These are phyloP conservation scores for Solanum clarkiae DNA, from an alignment of 257 asterid species.

Conservation along the genomic window DNA sequence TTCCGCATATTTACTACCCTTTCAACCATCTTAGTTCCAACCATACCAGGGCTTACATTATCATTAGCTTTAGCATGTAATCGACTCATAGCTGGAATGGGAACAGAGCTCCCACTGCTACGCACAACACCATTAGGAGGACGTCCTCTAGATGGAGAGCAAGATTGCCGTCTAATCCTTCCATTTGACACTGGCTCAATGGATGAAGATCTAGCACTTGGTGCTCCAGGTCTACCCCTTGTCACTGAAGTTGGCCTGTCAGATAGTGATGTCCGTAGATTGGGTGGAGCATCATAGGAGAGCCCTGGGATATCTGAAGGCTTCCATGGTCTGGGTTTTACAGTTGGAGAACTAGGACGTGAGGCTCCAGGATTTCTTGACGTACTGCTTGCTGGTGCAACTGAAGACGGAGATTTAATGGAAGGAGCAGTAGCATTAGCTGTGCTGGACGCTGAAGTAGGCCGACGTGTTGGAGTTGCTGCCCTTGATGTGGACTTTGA, in stretches of 20 bases:
- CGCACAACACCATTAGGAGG: conserved; percentile 2
- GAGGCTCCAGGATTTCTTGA: conserved; percentile 34
- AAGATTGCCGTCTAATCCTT: conserved; percentile 13
- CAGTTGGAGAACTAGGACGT: conserved; percentile 25
- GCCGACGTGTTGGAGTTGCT: conserved; percentile 73
- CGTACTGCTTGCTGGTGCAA: conserved; percentile 27
- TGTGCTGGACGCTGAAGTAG: conserved; percentile 22
- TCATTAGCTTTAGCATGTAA: conserved; percentile 8
- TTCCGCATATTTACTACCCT: conserved; percentile 18
- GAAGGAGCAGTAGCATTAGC: conserved; percentile 25
- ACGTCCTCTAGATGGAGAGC: conserved; percentile 6
- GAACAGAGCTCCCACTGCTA: conserved; percentile 11
- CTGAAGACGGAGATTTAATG: conserved; percentile 35
- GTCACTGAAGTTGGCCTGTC: conserved; percentile 12
- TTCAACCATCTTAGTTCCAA: conserved; percentile 20
- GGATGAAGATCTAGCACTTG: conserved; percentile 6
- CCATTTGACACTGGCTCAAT: conserved; percentile 10
- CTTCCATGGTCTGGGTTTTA: conserved; percentile 9
- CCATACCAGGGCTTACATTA: conserved; percentile 7
- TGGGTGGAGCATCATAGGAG: conserved; percentile 16
- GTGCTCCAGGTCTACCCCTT: conserved; percentile 11
- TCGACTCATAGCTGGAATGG: conserved; percentile 11
- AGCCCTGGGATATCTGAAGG: conserved; percentile 3
- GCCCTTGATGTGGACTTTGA: conserved; percentile 65
- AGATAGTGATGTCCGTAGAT: conserved; percentile 9